Evolutionary conservation across 305 asterid species (phyloP), one percentile per base, ranked within the genome.

Genomic region (Coffea humblotiana): DNA sequence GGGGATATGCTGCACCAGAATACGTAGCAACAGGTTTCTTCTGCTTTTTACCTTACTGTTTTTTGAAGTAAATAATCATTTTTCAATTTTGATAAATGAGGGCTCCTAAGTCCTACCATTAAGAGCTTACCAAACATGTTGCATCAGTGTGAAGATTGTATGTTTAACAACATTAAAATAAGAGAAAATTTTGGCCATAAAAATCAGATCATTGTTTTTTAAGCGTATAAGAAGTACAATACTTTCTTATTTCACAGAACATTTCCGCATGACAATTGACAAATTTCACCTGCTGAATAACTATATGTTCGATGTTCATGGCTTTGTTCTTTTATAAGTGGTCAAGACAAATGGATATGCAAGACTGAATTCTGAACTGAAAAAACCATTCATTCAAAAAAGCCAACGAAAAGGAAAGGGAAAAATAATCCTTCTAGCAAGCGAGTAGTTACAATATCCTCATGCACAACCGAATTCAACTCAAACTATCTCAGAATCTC

Each of bases 1-100:
- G 82, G 35, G 98, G 98, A 6, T 95, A 95, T 51, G 98, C 98
- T 71, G 99, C 99, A 25, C 99, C 99, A 0, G 99, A 95, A 82
- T 95, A 95, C 60, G 85, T 95, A 32, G 92, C 98, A 32, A 91
- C 97, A 80, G 97, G 97, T 93, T 70, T 10, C 61, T 52, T 51
- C 40, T 52, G 29, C 65, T 61, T 14, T 56, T 43, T n/a, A 61
- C 37, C 40, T 77, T 10, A 2, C 29, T 35, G 35, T 43, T 13
- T 45, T 65, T 16, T 29, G 8, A 4, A 27, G 32, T 43, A 6
- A 10, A 16, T 32, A 61, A 35, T 14, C 23, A 68, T 70, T 37
- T 74, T 8, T 71, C 68, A 61, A 7, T 77, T 48, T 64, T 40
- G 43, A n/a, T 45, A 37, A 16, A 43, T 19, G 47, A 61, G 0